Evolutionary conservation across 257 asterid genomes (phyloP), one percentile per base, ranked within the genome.

Genomic region (Craterostigma plantagineum): DNA sequence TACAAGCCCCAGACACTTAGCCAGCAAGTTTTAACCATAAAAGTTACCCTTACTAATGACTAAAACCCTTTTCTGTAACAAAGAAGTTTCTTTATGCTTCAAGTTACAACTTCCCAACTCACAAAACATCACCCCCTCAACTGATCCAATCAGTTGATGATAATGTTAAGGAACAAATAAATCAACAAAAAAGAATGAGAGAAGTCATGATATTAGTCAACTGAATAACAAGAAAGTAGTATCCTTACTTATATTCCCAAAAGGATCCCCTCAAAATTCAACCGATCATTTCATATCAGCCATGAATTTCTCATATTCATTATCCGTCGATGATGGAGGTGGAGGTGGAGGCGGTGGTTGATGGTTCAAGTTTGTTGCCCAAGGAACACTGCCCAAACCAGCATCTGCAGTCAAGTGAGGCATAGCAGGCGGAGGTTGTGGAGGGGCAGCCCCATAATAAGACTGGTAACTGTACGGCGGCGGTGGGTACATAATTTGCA

Each of bases 301-400:
- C 93, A 87, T 81, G 80, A 87, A 87, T 69, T 76, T 87, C 69
- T 82, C 98, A 53, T 79, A 87, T 52, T 87, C 98, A 30, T 75
- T 83, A 59, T 77, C 93, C 10, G 68, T 55, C 48, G 92, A 50
- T 42, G n/a, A n/a, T n/a, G n/a, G n/a, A n/a, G n/a, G n/a, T n/a
- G 83, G 79, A 10, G 78, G 85, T 36, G 45, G 58, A 13, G 76
- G 66, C 17, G 70, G 80, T 23, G 30, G 30, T 23, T 2, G 30
- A 23, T 2, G 30, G 30, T 23, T 23, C 30, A 23, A 23, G 48
- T 62, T 78, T 30, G 93, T 66, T 33, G 93, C 80, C 97, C 97
- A 86, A 9, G 94, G 92, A 54, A 43, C 90, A 55, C 61, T 71
- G 33, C 75, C 49, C 65, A 77, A 48, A 61, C 72, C 60, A 85